These are phyloP conservation scores for Pedinophyceae sp. DNA, from an alignment of 139 green algal species.

Conservation along the genomic window DNA sequence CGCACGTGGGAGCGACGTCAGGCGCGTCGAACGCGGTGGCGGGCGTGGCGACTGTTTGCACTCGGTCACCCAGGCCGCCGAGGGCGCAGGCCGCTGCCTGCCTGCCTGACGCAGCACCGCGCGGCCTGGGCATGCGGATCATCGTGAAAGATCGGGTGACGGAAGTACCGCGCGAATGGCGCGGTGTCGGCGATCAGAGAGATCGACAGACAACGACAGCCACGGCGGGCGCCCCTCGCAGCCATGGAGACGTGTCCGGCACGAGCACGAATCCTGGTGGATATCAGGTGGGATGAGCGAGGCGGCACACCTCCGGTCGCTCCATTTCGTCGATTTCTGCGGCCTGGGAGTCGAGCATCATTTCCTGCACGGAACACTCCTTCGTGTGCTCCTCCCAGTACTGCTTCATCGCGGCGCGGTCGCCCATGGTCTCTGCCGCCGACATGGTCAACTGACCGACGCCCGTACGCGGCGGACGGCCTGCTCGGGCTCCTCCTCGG, in stretches of 20 bases:
- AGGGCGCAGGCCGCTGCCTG: no score
- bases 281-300: neutral
- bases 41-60: no score
- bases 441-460: neutral
- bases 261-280: neutral
- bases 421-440: constrained; percentile 3
- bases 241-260: neutral
- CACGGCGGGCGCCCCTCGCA: neutral
- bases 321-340: constrained; percentile 53
- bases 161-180: neutral
- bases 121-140: no score
- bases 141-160: neutral
- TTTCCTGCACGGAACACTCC: constrained; percentile 54
- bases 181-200: neutral
- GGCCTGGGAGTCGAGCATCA: constrained; percentile 78
- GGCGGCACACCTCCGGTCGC: constrained; percentile 50
- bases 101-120: no score
- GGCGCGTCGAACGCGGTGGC: neutral
- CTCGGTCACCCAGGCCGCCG: neutral
- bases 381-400: constrained; percentile 64
- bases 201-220: neutral
- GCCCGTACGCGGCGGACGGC: neutral
- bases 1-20: neutral
- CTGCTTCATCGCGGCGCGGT: constrained; percentile 34
- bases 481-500: neutral